A percentile compares a stretch with the other conserved stretches of the same genome.
phyloP scores from a whole-genome alignment of 2,329 filamentous ascomycete species.

The Niveomyces coronatus region DNA sequence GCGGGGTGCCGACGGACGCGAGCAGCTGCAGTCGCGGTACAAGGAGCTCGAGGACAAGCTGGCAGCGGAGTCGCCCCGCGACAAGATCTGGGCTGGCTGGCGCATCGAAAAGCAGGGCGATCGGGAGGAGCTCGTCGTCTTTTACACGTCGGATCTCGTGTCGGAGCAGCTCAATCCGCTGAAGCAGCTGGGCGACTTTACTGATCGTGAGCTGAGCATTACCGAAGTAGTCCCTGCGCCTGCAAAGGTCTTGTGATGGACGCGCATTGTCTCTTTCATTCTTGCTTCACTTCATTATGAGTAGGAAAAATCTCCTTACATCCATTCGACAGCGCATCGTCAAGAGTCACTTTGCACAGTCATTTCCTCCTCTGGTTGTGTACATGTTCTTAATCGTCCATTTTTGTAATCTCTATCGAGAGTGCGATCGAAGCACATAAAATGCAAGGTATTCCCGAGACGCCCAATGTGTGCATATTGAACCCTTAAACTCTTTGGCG shows the following conservation, averaged over 20 bases:
- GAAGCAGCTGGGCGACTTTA: background rate
- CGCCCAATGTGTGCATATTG: constrained; percentile 38
- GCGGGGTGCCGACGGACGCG: constrained; percentile 17
- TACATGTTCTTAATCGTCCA: constrained; percentile 10
- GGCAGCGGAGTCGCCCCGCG: constrained; percentile 19
- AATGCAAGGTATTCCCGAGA: constrained; percentile 46
- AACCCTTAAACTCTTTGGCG: constrained; percentile 19
- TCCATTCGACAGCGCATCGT: background rate
- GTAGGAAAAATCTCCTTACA: background rate
- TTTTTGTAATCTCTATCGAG: constrained; percentile 26
- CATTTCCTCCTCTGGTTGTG: background rate
- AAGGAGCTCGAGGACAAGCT: constrained; percentile 21
- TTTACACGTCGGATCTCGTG: constrained; percentile 26
- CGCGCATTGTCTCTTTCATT: too few relatives aligned
- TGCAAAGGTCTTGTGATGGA: too few relatives aligned
- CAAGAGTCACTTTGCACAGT: background rate
- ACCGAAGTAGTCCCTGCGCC: constrained; percentile 1
- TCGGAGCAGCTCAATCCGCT: constrained; percentile 22
- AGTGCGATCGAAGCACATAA: constrained; percentile 30
- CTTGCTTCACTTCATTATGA: too few relatives aligned
- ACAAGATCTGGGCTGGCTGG: constrained; percentile 30
- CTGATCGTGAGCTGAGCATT: constrained; percentile 1
- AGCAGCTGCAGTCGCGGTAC: constrained; percentile 25
- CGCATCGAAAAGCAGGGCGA: constrained; percentile 28
- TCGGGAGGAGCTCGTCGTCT: constrained; percentile 28